phyloP scores from a whole-genome alignment of 1,284 basidiomycete species.

The Tausonia pullulans region DNA sequence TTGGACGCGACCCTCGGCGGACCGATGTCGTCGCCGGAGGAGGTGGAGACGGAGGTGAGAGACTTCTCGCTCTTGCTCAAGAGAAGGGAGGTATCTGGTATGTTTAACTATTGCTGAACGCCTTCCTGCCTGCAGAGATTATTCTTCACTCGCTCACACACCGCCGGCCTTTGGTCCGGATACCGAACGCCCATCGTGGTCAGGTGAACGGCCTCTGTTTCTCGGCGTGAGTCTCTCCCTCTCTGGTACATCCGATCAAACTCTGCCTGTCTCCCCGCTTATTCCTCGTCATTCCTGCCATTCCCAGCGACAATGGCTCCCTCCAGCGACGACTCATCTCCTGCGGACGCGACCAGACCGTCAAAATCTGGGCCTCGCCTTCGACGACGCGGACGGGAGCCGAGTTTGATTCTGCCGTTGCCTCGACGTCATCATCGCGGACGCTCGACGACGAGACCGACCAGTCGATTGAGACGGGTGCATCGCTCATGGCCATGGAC shows the following conservation, averaged over 20 bases:
- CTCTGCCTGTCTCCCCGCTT: constrained; percentile 44
- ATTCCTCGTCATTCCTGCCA: constrained; percentile 25
- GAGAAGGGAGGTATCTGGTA: neutral
- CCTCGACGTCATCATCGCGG: constrained; percentile 2
- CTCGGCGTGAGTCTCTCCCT: constrained; percentile 5
- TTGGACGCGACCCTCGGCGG: constrained; percentile 65
- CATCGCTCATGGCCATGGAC: constrained; percentile 4
- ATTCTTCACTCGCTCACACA: constrained; percentile 77
- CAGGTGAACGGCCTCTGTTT: constrained; percentile 17
- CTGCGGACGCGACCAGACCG: constrained; percentile 79
- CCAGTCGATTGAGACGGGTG: constrained; percentile 25
- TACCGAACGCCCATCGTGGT: constrained; percentile 60
- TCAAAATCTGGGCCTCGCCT: constrained; percentile 69
- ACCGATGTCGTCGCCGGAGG: constrained; percentile 80
- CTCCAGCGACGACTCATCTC: constrained; percentile 62
- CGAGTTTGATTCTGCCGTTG: neutral
- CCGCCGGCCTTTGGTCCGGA: constrained; percentile 52
- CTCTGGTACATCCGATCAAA: neutral
- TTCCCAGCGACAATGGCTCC: constrained; percentile 4
- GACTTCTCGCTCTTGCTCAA: too few relatives aligned
- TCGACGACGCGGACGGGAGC: constrained; percentile 12
- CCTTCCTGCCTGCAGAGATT: constrained; percentile 45
- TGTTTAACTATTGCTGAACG: neutral
- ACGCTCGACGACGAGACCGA: constrained; percentile 22
- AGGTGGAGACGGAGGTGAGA: constrained; percentile 85